Percentiles rank a stretch among this genome's conserved stretches.
phyloP scores from a whole-genome alignment of 2,329 filamentous ascomycete species.

The Colletotrichum sp. region DNA sequence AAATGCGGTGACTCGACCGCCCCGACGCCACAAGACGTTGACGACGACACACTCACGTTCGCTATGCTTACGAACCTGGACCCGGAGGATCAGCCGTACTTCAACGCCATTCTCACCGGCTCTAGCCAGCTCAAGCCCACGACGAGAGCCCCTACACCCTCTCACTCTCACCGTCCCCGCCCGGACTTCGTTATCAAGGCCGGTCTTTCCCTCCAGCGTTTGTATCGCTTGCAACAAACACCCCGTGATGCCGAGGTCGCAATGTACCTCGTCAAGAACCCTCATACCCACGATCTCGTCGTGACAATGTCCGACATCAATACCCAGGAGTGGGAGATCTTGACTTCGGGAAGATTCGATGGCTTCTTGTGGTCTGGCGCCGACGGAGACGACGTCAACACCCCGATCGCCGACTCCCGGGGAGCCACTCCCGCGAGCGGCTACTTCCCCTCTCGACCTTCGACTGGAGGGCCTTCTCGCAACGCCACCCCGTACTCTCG shows the following conservation, averaged over 20 bases:
- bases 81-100: constrained; percentile 76
- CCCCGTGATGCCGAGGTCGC: constrained; percentile 88
- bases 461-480: constrained; percentile 46
- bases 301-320: constrained; percentile 88
- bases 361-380: constrained; percentile 95
- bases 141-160: constrained; percentile 71
- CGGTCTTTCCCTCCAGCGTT: constrained; percentile 78
- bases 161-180: constrained; percentile 64
- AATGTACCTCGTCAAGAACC: constrained; percentile 85
- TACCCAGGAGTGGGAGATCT: constrained; percentile 93
- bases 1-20: constrained; percentile 77
- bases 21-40: constrained; percentile 84
- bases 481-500: constrained; percentile 59
- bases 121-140: constrained; percentile 61
- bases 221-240: constrained; percentile 75
- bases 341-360: constrained; percentile 92
- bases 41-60: constrained; percentile 92
- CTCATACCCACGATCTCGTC: constrained; percentile 81
- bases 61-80: constrained; percentile 90
- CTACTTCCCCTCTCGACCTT: constrained; percentile 40
- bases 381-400: constrained; percentile 59
- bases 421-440: constrained; percentile 60
- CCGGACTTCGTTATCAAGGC: constrained; percentile 78
- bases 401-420: constrained; percentile 47
- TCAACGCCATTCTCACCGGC: constrained; percentile 78